Conservation (phyloP, 1,284 basidiomycete species). For the Fistulinella staudtii region DNA sequence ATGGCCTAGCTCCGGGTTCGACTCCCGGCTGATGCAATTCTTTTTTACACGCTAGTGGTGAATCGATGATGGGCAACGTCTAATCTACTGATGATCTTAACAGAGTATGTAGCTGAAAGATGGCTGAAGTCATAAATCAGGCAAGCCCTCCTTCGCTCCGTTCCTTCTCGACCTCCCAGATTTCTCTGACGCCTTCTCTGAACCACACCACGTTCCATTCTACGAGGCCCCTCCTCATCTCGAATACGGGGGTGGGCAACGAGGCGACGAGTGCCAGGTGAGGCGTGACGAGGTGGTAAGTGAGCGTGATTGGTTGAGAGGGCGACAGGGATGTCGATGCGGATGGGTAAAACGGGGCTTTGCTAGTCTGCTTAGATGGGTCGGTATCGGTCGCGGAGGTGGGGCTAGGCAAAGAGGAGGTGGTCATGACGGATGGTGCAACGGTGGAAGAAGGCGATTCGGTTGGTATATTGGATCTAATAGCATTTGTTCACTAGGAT, state of each 20-base stretch:
- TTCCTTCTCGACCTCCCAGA: slow-evolving; percentile 67
- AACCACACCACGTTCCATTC: slow-evolving; percentile 95
- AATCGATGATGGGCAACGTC: too few species aligned
- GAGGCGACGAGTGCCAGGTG: slow-evolving; percentile 80
- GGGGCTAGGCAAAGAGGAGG: slow-evolving; percentile 1
- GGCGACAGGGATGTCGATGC: slow-evolving; percentile 57
- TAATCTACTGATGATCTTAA: too few species aligned
- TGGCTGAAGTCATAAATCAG: slow-evolving; percentile 1
- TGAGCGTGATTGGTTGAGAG: slow-evolving; percentile 67
- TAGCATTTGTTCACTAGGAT: not conserved
- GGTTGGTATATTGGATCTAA: slow-evolving; percentile 38
- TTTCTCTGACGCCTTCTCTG: slow-evolving; percentile 73
- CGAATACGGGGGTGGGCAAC: slow-evolving; percentile 76
- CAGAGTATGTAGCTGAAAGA: too few species aligned
- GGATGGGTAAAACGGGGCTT: slow-evolving; percentile 30
- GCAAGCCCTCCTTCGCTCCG: slow-evolving; percentile 36
- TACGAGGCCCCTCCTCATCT: slow-evolving; percentile 74
- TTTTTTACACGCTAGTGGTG: not conserved
- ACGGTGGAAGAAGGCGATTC: slow-evolving; percentile 2
- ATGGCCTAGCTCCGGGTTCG: slow-evolving; percentile 57
- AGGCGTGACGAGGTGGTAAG: slow-evolving; percentile 83
- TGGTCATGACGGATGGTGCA: not conserved
- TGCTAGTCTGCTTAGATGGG: slow-evolving; percentile 4
- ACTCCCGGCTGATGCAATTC: slow-evolving; percentile 52
- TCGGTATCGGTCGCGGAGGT: not conserved